Base-by-base conservation (phyloP, 2,329 filamentous ascomycete species). In the Epichloe gansuensis region DNA sequence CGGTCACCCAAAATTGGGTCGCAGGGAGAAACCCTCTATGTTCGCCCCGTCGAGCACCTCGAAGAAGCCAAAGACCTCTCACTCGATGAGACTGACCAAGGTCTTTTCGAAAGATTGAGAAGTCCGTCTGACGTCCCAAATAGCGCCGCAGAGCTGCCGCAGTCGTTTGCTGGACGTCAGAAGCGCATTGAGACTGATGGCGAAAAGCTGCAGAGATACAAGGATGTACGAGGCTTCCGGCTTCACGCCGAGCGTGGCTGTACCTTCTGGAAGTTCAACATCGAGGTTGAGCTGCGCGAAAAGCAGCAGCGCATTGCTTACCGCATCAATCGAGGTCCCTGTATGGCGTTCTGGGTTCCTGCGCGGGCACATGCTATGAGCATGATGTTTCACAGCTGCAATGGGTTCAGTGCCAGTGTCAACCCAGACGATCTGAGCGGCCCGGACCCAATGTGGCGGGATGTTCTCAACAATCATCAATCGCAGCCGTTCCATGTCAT, bases 301-400 rank as follows among this genome's bases (percentile, higher is more conserved):
- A 78, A 75, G 54, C 88, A 97, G 68, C 82, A 91, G 61, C 85
- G 91, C 41, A 86, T 98, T 57, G 91, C 91, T 0, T 98, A 98
- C 68, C 87, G 91, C 51, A 95, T 98, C 72, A 98, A 98, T 63
- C 79, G 85, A 46, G 91, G 93, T 0, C 91, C 91, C 5, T 82
- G 88, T 2, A 83, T 88, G 50, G 88, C 86, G 1, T 98, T 98
- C 67, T 98, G 93, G 91, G 89, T 98, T 0, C 93, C 94, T 5
- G 86, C 85, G 35, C 80, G 77, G 48, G 85, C 82, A 15, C 78
- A 95, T 65, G 81, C 86, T 2, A 98, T 98, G 93, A 96, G 97
- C 70, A 88, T 96, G 65, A 95, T 97, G 90, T 98, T 96, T 71
- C 81, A 97, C 72, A 95, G 87, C 65, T 95, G 93, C 73, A 98